Percentiles rank a stretch among this genome's conserved stretches.
phyloP scores from a whole-genome alignment of 257 asterid genomes.

The Thymus quinquecostatus region DNA sequence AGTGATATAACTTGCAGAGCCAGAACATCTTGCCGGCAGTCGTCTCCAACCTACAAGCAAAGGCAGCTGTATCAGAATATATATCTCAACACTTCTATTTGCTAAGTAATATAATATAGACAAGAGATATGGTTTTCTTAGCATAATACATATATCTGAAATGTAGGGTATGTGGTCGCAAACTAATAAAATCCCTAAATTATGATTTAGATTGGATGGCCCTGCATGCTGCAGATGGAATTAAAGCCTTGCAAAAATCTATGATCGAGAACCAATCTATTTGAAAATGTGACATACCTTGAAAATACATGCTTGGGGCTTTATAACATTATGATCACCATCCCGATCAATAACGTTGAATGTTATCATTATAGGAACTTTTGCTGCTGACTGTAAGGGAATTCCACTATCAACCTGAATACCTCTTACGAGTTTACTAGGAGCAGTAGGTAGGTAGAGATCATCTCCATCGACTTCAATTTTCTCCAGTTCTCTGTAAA shows the following conservation, averaged over 20 bases:
- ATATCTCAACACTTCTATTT: too few relatives aligned
- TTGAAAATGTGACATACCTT: constrained; percentile 58
- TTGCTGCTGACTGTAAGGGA: constrained; percentile 99
- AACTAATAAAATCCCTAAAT: too few relatives aligned
- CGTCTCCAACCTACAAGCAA: constrained; percentile 89
- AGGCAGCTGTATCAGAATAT: constrained; percentile 38
- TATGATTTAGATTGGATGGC: too few relatives aligned
- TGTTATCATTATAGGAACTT: constrained; percentile 99
- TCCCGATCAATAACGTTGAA: constrained; percentile 88
- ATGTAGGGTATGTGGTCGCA: too few relatives aligned
- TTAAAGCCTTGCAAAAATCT: not conserved
- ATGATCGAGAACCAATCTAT: constrained; percentile 9
- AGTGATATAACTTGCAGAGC: constrained; percentile 99
- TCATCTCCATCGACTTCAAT: constrained; percentile 87
- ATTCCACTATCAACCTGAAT: constrained; percentile 94
- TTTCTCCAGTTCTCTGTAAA: constrained; percentile 89
- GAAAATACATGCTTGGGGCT: constrained; percentile 98
- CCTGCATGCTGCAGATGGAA: constrained; percentile 5
- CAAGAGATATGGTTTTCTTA: too few relatives aligned
- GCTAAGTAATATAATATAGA: too few relatives aligned
- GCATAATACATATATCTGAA: too few relatives aligned
- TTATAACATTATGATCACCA: constrained; percentile 73
- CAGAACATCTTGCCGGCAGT: constrained; percentile 97
- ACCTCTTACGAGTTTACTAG: constrained; percentile 83
- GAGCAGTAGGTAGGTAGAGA: constrained; percentile 97